Conservation (phyloP, 2,329 filamentous ascomycete species). For the Blastomyces percursus region DNA sequence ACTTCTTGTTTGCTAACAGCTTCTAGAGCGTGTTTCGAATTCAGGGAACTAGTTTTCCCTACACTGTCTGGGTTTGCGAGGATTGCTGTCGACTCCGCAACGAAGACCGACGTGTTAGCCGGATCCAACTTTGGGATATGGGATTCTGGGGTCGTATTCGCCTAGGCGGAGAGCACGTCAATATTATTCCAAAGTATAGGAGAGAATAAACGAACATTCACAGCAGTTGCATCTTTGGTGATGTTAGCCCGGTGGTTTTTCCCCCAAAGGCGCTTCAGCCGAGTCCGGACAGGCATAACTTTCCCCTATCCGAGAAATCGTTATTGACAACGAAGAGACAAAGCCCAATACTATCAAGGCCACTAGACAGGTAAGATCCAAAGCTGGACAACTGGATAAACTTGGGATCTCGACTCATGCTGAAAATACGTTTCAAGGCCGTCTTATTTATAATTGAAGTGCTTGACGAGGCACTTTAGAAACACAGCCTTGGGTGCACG, state of each 20-base stretch:
- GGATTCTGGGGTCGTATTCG: background rate
- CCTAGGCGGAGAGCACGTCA: background rate
- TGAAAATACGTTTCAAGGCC: background rate
- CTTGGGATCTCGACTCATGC: background rate
- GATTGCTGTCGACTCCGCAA: background rate
- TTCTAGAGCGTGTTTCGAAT: background rate
- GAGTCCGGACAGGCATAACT: background rate
- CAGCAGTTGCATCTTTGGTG: background rate
- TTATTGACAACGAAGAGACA: background rate
- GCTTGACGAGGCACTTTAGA: background rate
- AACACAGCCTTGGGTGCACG: background rate
- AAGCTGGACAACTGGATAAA: background rate
- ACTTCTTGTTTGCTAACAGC: background rate
- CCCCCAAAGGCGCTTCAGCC: background rate
- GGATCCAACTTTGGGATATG: background rate
- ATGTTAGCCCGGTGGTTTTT: background rate
- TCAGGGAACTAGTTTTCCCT: background rate
- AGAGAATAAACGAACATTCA: background rate
- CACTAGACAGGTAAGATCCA: background rate
- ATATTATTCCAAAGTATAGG: background rate
- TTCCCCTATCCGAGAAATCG: background rate
- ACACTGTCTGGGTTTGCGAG: background rate
- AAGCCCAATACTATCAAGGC: background rate
- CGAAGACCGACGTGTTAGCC: background rate
- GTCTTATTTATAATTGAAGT: background rate